Conservation (phyloP, 2,329 filamentous ascomycete species). For the Fusarium torreyae region DNA sequence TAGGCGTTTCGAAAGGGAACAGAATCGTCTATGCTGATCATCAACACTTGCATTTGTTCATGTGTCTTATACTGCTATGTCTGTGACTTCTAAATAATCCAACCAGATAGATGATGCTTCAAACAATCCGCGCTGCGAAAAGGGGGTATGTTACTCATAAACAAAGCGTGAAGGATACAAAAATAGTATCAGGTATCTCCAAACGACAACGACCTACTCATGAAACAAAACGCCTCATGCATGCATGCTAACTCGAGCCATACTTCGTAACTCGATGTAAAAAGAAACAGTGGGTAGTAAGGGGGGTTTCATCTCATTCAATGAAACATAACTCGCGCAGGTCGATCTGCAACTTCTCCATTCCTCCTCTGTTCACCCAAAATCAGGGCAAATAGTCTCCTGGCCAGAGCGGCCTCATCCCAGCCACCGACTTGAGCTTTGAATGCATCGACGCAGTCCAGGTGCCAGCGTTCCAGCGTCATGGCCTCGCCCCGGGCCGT, state of each 20-base stretch:
- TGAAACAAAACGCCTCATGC: constrained; percentile 45
- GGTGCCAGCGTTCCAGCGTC: constrained; percentile 68
- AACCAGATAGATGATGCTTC: constrained; percentile 10
- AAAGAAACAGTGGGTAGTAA: constrained; percentile 12
- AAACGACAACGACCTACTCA: constrained; percentile 32
- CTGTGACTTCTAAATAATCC: constrained; percentile 22
- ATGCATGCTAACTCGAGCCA: constrained; percentile 37
- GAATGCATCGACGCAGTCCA: constrained; percentile 72
- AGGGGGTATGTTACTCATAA: constrained; percentile 28
- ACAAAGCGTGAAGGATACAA: constrained; percentile 34
- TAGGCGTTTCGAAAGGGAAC: constrained; percentile 51
- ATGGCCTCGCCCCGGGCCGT: constrained; percentile 63
- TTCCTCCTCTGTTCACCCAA: constrained; percentile 62
- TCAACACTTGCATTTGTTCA: constrained; percentile 32
- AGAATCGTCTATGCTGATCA: constrained; percentile 46
- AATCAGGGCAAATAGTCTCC: constrained; percentile 67
- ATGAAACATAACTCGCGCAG: constrained; percentile 53
- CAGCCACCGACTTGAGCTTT: constrained; percentile 63
- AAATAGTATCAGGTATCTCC: constrained; percentile 43
- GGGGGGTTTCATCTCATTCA: constrained; percentile 23
- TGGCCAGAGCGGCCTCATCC: constrained; percentile 65
- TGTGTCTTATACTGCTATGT: constrained; percentile 19
- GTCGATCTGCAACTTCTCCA: constrained; percentile 24
- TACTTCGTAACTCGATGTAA: constrained; percentile 39
- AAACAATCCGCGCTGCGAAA: constrained; percentile 9